Conservation (phyloP, 331 rosid genomes). For the Quercus lobata region DNA sequence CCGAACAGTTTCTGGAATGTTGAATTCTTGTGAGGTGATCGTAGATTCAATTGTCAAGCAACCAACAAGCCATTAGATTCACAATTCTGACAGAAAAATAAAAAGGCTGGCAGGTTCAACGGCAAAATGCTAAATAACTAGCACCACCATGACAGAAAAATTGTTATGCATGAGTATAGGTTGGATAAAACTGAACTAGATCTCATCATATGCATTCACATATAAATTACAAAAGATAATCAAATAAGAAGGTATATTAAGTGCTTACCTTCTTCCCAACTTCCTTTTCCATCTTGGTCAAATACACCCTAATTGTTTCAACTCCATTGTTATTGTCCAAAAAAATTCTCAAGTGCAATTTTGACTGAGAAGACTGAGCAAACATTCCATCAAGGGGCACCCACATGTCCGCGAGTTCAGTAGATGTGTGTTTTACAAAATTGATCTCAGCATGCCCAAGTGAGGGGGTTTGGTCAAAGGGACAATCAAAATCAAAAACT, state of each 20-base stretch:
- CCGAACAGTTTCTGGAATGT: conserved; percentile 82
- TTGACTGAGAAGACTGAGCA: conserved; percentile 79
- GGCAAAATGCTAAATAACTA: not conserved
- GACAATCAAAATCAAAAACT: conserved; percentile 87
- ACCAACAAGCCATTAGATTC: conserved; percentile 20
- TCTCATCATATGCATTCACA: not conserved
- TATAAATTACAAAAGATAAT: no score
- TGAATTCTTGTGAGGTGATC: conserved; percentile 87
- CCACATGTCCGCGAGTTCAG: conserved; percentile 87
- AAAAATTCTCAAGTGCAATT: conserved; percentile 83
- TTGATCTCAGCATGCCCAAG: conserved; percentile 90
- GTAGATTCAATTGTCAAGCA: conserved; percentile 57
- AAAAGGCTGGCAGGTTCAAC: not conserved
- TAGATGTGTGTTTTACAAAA: conserved; percentile 70
- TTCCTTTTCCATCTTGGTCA: conserved; percentile 88
- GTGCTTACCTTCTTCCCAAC: conserved; percentile 81
- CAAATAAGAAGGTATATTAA: not conserved
- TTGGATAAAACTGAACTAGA: not conserved
- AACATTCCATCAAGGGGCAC: conserved; percentile 80
- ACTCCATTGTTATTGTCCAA: conserved; percentile 74
- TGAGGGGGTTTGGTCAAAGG: conserved; percentile 75
- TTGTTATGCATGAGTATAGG: not conserved
- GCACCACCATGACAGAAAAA: not conserved
- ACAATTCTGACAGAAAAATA: conserved; percentile 3
- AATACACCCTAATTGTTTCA: conserved; percentile 74